Evolutionary conservation across 2,329 filamentous ascomycete species (phyloP).

Genomic region (Colletotrichum horii): DNA sequence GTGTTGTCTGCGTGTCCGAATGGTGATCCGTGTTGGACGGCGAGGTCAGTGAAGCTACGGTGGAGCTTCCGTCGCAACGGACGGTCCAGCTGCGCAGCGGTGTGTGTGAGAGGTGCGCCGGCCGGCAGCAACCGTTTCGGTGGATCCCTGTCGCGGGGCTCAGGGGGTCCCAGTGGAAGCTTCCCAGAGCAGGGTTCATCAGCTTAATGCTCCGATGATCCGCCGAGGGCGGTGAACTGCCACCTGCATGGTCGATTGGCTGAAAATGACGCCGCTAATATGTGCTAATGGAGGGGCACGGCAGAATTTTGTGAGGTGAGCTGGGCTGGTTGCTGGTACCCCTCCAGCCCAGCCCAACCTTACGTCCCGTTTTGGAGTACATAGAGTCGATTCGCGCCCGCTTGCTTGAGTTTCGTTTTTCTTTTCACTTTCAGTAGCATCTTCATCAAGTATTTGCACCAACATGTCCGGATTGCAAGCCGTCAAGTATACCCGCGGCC

Average conservation of each 20-base stretch:
- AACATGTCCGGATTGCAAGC: slow-evolving; percentile 71
- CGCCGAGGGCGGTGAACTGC: slow-evolving; percentile 1
- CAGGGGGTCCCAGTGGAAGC: neutral
- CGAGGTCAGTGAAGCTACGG: neutral
- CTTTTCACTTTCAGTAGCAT: neutral
- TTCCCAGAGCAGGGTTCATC: neutral
- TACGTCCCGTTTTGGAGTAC: neutral
- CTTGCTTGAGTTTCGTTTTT: slow-evolving; percentile 23
- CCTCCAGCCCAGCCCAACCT: neutral
- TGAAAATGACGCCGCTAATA: neutral
- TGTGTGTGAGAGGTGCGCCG: neutral
- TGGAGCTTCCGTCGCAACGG: neutral
- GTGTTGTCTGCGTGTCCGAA: neutral
- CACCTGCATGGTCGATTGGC: neutral
- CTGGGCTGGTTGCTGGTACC: neutral
- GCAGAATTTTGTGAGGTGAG: slow-evolving; percentile 26
- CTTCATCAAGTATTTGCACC: neutral
- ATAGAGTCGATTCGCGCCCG: neutral
- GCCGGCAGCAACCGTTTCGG: neutral
- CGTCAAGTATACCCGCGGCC: slow-evolving; percentile 76
- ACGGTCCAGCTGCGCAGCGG: neutral
- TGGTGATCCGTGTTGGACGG: neutral
- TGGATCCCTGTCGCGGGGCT: neutral
- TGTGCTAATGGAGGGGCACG: slow-evolving; percentile 23
- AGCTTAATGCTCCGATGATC: neutral